A percentile compares a stretch with the other conserved stretches of the same genome.
phyloP scores from a whole-genome alignment of 345 rosid genomes.

The Leavenworthia alabamica region DNA sequence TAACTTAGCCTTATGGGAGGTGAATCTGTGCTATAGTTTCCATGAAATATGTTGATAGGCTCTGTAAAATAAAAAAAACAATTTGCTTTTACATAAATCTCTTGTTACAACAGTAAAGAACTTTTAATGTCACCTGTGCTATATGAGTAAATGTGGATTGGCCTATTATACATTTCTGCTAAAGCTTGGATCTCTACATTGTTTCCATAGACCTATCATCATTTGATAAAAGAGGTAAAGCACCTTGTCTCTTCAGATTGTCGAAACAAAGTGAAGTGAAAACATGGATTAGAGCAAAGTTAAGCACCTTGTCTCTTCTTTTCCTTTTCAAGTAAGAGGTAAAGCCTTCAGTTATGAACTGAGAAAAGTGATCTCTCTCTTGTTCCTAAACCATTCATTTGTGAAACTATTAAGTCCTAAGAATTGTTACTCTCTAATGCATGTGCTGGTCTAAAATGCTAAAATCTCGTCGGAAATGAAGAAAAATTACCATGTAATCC shows the following conservation, averaged over 20 bases:
- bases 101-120: background rate
- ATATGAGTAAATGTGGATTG: conserved; percentile 91
- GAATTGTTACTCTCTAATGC: background rate
- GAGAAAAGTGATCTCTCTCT: conserved; percentile 97
- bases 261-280: background rate
- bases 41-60: conserved; percentile 93
- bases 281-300: background rate
- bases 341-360: conserved; percentile 91
- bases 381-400: conserved; percentile 53
- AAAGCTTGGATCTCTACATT: conserved; percentile 93
- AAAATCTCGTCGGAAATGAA: background rate
- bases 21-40: conserved; percentile 74
- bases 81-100: background rate
- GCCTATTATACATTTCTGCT: conserved; percentile 95
- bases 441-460: conserved; percentile 1
- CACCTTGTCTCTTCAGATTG: too few species aligned
- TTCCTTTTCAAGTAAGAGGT: conserved; percentile 92
- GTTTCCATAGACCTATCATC: conserved; percentile 88
- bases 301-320: conserved; percentile 90
- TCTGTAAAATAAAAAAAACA: conserved; percentile 44
- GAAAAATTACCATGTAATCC: conserved; percentile 76
- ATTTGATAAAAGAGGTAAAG: background rate
- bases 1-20: conserved; percentile 91
- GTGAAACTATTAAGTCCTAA: conserved; percentile 5
- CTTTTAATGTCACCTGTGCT: conserved; percentile 53